Evolutionary conservation across 2,329 filamentous ascomycete species (phyloP), one percentile per base, ranked within the genome.

Genomic region (Domatiomyces globalis): DNA sequence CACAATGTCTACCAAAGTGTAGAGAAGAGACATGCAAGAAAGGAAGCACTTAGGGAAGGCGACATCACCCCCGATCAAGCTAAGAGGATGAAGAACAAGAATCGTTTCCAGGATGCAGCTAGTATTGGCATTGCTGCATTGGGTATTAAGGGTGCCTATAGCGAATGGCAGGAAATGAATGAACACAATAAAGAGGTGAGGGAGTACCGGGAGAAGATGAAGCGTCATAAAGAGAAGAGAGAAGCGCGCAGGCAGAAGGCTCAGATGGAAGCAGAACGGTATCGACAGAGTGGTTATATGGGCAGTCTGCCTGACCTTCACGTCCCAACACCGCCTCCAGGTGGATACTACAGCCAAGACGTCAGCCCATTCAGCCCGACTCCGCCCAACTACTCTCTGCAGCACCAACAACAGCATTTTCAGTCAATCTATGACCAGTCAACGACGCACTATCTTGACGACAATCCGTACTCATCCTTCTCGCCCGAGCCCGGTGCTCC

Each of bases 141-240:
- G 50, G 80, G 81, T 65, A 79, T 84, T 69, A 83, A 83, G 65
- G 75, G 77, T 48, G 80, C 81, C 12, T 73, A 79, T 61, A 73
- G 71, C 4, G 80, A 83, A 64, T 84, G 81, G 78, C 80, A 83
- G 65, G 78, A 83, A 62, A 79, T 80, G 66, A 77, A 78, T 53
- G 75, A 81, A 65, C 73, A 81, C 63, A 72, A 77, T 54, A 73
- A 76, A 58, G 72, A 75, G 61, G 73, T 72, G 50, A 69, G 72
- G 49, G 73, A 80, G 55, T 73, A 82, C 52, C 72, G 77, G 58
- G 63, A 70, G 47, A 70, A 76, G 59, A 66, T 70, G 49, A 67
- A 71, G 62, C 48, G 60, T 29, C 60, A 62, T 43, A 43, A 42
- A 5, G 43, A 43, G 22, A 62, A 62, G 49, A 52, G 60, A 51